These are phyloP conservation scores for Trichophyton verrucosum DNA, from an alignment of 2,329 filamentous ascomycete species.

Conservation along the genomic window DNA sequence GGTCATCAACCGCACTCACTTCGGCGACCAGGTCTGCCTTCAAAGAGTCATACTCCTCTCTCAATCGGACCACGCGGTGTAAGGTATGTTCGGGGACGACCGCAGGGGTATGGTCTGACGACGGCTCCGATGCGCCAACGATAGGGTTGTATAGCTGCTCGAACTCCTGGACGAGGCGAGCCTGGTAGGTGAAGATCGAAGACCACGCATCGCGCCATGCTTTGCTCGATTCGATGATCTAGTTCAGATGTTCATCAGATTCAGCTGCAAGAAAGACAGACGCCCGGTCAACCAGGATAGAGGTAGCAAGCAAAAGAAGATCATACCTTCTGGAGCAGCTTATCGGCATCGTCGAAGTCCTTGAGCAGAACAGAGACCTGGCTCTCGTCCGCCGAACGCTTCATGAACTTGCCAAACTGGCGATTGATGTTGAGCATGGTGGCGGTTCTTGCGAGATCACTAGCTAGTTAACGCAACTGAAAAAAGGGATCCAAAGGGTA, in stretches of 20 bases:
- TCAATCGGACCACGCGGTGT: slow-evolving; percentile 52
- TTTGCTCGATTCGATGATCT: slow-evolving; percentile 66
- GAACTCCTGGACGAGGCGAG: slow-evolving; percentile 54
- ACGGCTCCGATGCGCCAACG: slow-evolving; percentile 49
- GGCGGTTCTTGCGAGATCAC: slow-evolving; percentile 2
- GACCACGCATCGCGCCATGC: slow-evolving; percentile 71
- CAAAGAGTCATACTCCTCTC: slow-evolving; percentile 56
- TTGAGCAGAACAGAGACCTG: slow-evolving; percentile 62
- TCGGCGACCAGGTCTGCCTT: slow-evolving; percentile 60
- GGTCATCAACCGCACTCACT: slow-evolving; percentile 55
- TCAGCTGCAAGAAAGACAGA: background rate
- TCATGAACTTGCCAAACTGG: slow-evolving; percentile 60
- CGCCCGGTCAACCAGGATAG: background rate
- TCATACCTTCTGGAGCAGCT: slow-evolving; percentile 56
- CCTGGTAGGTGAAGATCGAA: slow-evolving; percentile 56
- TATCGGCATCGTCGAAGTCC: slow-evolving; percentile 71
- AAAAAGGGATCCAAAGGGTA: no score
- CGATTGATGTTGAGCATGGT: slow-evolving; percentile 48
- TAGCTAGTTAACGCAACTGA: background rate
- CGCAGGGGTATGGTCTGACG: slow-evolving; percentile 42
- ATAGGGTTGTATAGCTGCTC: slow-evolving; percentile 67
- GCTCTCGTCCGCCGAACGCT: slow-evolving; percentile 60
- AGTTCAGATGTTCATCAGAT: background rate
- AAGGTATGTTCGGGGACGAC: slow-evolving; percentile 53
- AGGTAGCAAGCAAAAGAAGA: background rate